These are phyloP conservation scores for Ocimum tenuiflorum DNA, from an alignment of 257 asterid genomes.

Conservation along the genomic window DNA sequence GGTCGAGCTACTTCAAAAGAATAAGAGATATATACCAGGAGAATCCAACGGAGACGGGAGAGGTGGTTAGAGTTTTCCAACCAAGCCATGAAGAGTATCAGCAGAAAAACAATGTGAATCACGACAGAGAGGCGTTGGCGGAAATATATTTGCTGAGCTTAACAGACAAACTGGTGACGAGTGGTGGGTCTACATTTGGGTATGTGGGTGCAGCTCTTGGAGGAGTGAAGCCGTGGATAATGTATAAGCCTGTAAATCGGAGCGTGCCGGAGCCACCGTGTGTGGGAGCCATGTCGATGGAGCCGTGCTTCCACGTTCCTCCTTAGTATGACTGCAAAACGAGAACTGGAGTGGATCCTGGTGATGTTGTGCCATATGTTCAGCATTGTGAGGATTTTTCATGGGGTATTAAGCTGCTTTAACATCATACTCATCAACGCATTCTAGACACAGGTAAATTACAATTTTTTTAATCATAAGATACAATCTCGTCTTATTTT, in stretches of 20 bases:
- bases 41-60: constrained; percentile 49
- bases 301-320: constrained; percentile 72
- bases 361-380: constrained; percentile 45
- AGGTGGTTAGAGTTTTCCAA: constrained; percentile 44
- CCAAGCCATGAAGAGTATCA: constrained; percentile 60
- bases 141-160: constrained; percentile 68
- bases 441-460: too few species aligned
- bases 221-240: constrained; percentile 66
- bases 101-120: constrained; percentile 39
- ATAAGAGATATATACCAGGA: constrained; percentile 50
- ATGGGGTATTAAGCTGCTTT: constrained; percentile 65
- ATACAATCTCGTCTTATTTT: too few species aligned
- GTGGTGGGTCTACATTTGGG: constrained; percentile 19
- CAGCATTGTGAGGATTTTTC: constrained; percentile 62
- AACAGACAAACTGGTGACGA: constrained; percentile 60
- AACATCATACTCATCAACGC: too few species aligned
- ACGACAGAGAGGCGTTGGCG: constrained; percentile 59
- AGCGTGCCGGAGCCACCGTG: constrained; percentile 51
- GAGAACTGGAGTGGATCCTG: constrained; percentile 37
- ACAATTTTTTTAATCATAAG: too few species aligned
- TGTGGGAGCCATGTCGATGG: constrained; percentile 44
- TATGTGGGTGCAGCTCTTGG: constrained; percentile 20
- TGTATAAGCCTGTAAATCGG: constrained; percentile 42
- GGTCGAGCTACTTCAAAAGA: constrained; percentile 39
- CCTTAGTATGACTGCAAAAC: constrained; percentile 44